Percentiles rank a stretch among this genome's conserved stretches.
Evolutionary conservation across 192 early-diverging fungal species (phyloP).

Genomic region (Rhizophagus sp.): DNA sequence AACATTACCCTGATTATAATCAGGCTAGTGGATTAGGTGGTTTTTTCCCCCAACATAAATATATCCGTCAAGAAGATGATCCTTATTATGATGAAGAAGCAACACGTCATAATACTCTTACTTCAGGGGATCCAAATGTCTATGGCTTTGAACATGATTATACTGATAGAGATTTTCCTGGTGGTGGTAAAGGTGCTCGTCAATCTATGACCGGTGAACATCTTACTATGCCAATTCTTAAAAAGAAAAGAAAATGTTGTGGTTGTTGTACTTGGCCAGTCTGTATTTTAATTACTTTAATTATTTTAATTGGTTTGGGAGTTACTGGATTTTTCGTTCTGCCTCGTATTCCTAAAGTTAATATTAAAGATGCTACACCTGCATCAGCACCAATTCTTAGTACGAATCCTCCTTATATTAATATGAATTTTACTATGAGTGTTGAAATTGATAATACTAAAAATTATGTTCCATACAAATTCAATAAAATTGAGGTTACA

Average conservation of each 20-base stretch:
- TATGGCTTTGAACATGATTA: not conserved
- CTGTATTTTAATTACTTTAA: conserved; percentile 1
- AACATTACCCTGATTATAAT: not conserved
- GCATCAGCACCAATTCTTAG: not conserved
- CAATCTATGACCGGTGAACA: not conserved
- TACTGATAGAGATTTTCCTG: not conserved
- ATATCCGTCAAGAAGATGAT: not conserved
- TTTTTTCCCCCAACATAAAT: not conserved
- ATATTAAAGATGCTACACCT: conserved; percentile 4
- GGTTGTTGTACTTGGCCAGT: not conserved
- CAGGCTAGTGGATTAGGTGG: not conserved
- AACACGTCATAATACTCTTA: not conserved
- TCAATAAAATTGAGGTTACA: conserved; percentile 16
- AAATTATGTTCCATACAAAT: conserved; percentile 22
- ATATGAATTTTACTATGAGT: conserved; percentile 8
- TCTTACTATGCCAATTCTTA: not conserved
- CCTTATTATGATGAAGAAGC: not conserved
- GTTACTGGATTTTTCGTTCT: conserved; percentile 12
- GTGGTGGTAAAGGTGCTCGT: not conserved
- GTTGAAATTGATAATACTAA: conserved; percentile 6
- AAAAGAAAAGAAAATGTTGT: not conserved
- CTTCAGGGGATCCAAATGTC: not conserved
- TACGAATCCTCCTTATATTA: not conserved
- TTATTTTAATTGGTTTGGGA: not conserved
- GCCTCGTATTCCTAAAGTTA: not conserved